phyloP scores from a whole-genome alignment of 2,329 filamentous ascomycete genomes.

The Knufia petricola region DNA sequence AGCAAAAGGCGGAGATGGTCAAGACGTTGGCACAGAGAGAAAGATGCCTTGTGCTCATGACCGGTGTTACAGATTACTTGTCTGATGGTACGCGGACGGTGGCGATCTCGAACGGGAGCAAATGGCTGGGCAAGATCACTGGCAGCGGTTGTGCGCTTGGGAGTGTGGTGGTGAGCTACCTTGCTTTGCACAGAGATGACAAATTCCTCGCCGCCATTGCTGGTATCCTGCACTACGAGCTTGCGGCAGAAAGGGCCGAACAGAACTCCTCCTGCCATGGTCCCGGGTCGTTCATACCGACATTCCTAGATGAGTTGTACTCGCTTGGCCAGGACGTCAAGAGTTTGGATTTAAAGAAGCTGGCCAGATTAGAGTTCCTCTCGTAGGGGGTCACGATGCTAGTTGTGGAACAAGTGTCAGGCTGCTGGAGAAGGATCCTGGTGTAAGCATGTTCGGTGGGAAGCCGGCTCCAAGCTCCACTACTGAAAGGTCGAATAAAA shows the following conservation, averaged over 20 bases:
- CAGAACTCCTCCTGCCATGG: conserved; percentile 55
- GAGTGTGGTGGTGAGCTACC: conserved; percentile 65
- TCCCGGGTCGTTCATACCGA: conserved; percentile 77
- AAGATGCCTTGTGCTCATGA: conserved; percentile 68
- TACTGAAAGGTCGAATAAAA: too few species aligned
- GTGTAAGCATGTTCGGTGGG: too few species aligned
- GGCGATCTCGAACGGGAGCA: conserved; percentile 66
- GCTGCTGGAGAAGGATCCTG: too few species aligned
- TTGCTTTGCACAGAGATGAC: conserved; percentile 55
- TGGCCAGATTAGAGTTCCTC: conserved; percentile 11
- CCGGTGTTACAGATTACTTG: conserved; percentile 66
- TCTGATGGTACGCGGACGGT: conserved; percentile 63
- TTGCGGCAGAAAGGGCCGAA: conserved; percentile 61
- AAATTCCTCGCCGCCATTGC: conserved; percentile 64
- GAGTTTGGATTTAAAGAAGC: conserved; percentile 23
- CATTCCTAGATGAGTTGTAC: conserved; percentile 66
- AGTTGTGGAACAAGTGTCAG: too few species aligned
- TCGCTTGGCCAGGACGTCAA: conserved; percentile 41
- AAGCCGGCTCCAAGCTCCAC: too few species aligned
- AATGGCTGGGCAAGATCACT: conserved; percentile 38
- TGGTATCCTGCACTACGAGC: conserved; percentile 67
- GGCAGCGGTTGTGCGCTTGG: conserved; percentile 77
- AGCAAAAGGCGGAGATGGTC: conserved; percentile 55
- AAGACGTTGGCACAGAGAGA: conserved; percentile 57
- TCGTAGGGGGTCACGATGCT: too few species aligned